Percentiles rank a stretch among this genome's conserved stretches.
These are phyloP conservation scores for Penicillium parvum DNA, from an alignment of 495 filamentous ascomycete species.

Conservation along the genomic window DNA sequence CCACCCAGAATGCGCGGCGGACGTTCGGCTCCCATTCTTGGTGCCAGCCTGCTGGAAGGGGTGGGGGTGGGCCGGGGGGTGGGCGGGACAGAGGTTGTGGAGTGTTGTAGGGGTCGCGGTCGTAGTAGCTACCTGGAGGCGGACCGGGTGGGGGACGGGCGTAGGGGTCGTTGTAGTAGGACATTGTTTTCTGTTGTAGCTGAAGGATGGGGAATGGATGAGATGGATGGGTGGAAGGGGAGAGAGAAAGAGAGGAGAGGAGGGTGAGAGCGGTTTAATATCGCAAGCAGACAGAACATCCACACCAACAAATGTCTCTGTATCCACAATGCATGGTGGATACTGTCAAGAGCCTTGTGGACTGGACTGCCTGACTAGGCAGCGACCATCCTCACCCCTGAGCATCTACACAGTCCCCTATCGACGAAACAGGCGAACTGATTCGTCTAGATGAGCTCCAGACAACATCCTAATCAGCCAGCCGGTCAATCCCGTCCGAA, in stretches of 20 bases:
- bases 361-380: slow-evolving; percentile 12
- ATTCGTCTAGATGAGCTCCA: too few relatives aligned
- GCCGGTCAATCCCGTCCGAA: too few relatives aligned
- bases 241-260: slow-evolving; percentile 3
- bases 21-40: slow-evolving; percentile 54
- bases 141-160: slow-evolving; percentile 7
- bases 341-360: neutral
- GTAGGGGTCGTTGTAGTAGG: slow-evolving; percentile 29
- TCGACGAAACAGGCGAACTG: too few relatives aligned
- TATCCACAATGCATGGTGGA: neutral
- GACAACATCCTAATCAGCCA: too few relatives aligned
- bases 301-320: neutral
- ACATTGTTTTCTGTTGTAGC: slow-evolving; percentile 12
- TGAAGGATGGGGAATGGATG: slow-evolving; percentile 1
- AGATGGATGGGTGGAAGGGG: neutral
- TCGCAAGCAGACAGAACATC: neutral
- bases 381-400: slow-evolving; percentile 11
- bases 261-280: slow-evolving; percentile 4
- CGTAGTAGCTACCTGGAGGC: slow-evolving; percentile 7
- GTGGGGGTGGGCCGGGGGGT: slow-evolving; percentile 39
- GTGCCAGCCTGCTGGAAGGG: slow-evolving; percentile 55
- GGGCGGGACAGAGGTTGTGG: slow-evolving; percentile 26
- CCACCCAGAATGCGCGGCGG: slow-evolving; percentile 58
- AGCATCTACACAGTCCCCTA: neutral
- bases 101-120: slow-evolving; percentile 19